A percentile compares a stretch with the other conserved stretches of the same genome.
These are phyloP conservation scores for Aureobasidium sp. DNA, from an alignment of 2,329 filamentous ascomycete genomes.

Conservation along the genomic window DNA sequence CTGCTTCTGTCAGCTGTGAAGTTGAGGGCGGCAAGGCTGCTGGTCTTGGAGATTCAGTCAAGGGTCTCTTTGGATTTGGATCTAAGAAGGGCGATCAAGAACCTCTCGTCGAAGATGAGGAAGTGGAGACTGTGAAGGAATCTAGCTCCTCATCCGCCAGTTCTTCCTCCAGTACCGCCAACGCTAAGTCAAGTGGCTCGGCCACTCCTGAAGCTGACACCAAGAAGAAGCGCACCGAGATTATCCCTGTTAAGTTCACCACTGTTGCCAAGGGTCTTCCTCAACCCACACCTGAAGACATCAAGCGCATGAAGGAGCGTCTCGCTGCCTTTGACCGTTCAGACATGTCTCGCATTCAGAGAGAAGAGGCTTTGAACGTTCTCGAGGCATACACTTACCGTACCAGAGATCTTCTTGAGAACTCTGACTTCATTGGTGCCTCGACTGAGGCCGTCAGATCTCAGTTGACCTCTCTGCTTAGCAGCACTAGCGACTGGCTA, in stretches of 20 bases:
- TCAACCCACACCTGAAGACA: constrained; percentile 51
- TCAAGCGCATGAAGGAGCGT: constrained; percentile 51
- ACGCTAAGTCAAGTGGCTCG: constrained; percentile 30
- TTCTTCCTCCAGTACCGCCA: constrained; percentile 39
- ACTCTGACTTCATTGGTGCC: constrained; percentile 61
- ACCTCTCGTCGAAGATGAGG: constrained; percentile 49
- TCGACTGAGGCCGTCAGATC: constrained; percentile 61
- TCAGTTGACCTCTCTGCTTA: constrained; percentile 58
- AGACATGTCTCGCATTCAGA: constrained; percentile 63
- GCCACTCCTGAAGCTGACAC: constrained; percentile 21
- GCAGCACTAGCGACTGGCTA: constrained; percentile 76
- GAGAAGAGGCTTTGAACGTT: constrained; percentile 83
- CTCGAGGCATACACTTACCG: constrained; percentile 93
- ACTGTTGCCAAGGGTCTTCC: constrained; percentile 40
- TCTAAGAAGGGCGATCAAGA: constrained; percentile 80
- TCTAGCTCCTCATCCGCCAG: constrained; percentile 26
- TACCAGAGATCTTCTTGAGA: constrained; percentile 71
- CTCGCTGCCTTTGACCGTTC: constrained; percentile 79
- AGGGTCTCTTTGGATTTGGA: constrained; percentile 92
- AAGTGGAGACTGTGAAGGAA: constrained; percentile 33
- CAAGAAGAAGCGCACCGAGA: constrained; percentile 40
- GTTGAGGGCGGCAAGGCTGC: constrained; percentile 67
- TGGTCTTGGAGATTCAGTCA: constrained; percentile 83
- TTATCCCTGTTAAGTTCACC: constrained; percentile 42
- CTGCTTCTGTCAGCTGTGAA: constrained; percentile 77